These are phyloP conservation scores for Blastobotrys apis DNA, from an alignment of 1,139 yeast genomes.

Conservation along the genomic window DNA sequence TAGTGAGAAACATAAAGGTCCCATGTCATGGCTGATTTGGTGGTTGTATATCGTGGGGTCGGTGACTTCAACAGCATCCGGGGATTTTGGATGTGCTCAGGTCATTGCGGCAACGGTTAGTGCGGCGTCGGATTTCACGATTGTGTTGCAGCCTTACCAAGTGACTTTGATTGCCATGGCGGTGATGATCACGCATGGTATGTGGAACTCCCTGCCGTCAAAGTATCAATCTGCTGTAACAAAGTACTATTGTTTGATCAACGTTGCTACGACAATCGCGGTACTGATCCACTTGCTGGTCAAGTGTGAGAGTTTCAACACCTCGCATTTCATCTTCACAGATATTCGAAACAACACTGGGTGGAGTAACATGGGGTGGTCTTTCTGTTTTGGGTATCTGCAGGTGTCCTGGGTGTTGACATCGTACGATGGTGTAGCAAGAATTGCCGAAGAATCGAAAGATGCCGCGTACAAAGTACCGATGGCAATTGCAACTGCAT, in stretches of 20 bases:
- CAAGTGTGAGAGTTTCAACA: slow-evolving; percentile 23
- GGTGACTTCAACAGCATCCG: slow-evolving; percentile 39
- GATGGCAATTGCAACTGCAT: slow-evolving; percentile 56
- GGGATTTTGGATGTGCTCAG: slow-evolving; percentile 36
- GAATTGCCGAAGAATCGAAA: slow-evolving; percentile 62
- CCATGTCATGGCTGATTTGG: slow-evolving; percentile 43
- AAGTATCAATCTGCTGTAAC: slow-evolving; percentile 39
- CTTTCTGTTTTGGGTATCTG: slow-evolving; percentile 54
- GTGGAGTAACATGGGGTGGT: slow-evolving; percentile 49
- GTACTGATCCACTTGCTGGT: slow-evolving; percentile 30
- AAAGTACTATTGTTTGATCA: slow-evolving; percentile 40
- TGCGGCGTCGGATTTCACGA: slow-evolving; percentile 37
- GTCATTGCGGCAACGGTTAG: slow-evolving; percentile 39
- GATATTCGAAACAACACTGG: slow-evolving; percentile 28
- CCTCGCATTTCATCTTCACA: slow-evolving; percentile 29
- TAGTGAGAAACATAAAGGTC: slow-evolving; percentile 46
- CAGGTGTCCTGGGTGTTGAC: slow-evolving; percentile 72
- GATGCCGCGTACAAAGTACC: slow-evolving; percentile 61
- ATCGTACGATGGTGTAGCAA: slow-evolving; percentile 69
- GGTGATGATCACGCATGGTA: slow-evolving; percentile 38
- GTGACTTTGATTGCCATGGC: slow-evolving; percentile 42
- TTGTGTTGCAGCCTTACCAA: slow-evolving; percentile 39
- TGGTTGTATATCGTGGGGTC: slow-evolving; percentile 43
- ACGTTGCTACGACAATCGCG: slow-evolving; percentile 40
- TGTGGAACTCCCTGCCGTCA: slow-evolving; percentile 41